Conservation (phyloP, 768 basidiomycete species). For the Kwoniella heveanensis region DNA sequence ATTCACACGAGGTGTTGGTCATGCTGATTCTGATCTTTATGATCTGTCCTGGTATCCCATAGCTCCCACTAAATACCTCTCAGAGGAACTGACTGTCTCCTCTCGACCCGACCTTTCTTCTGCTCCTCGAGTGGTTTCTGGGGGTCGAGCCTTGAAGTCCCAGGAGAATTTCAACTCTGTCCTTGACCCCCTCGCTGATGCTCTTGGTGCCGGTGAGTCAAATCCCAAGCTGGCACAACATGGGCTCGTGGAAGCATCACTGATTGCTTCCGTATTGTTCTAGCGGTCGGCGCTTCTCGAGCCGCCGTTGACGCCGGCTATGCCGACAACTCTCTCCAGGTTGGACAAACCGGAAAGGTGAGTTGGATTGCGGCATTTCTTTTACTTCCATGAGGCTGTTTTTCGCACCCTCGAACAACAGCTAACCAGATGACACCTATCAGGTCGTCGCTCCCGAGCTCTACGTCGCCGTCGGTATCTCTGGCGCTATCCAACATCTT, state of each 20-base stretch:
- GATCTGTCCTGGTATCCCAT: too few relatives aligned
- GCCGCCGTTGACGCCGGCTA: conserved; percentile 98
- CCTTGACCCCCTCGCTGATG: conserved; percentile 89
- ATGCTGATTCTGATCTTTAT: too few relatives aligned
- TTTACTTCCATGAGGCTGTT: too few relatives aligned
- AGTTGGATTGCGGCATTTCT: conserved; percentile 5
- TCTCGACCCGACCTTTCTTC: conserved; percentile 89
- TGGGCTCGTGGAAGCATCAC: too few relatives aligned
- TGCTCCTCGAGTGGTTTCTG: conserved; percentile 86
- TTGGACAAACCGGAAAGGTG: conserved; percentile 95
- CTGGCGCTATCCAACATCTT: conserved; percentile 96
- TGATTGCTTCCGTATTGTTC: background rate
- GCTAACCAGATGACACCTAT: too few relatives aligned
- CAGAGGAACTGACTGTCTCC: conserved; percentile 73
- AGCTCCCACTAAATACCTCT: conserved; percentile 57
- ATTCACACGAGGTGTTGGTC: too few relatives aligned
- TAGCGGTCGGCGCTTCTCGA: conserved; percentile 92
- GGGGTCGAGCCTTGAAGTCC: conserved; percentile 91
- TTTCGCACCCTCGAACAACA: too few relatives aligned
- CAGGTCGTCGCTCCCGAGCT: conserved; percentile 89
- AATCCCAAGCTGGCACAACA: too few relatives aligned
- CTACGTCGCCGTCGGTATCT: conserved; percentile 95
- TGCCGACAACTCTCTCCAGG: conserved; percentile 94
- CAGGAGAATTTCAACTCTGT: conserved; percentile 86
- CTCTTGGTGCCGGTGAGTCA: conserved; percentile 70